Evolutionary conservation across 2,329 filamentous ascomycete species (phyloP), one percentile per base, ranked within the genome.

Genomic region (Trichoderma guizhouense): DNA sequence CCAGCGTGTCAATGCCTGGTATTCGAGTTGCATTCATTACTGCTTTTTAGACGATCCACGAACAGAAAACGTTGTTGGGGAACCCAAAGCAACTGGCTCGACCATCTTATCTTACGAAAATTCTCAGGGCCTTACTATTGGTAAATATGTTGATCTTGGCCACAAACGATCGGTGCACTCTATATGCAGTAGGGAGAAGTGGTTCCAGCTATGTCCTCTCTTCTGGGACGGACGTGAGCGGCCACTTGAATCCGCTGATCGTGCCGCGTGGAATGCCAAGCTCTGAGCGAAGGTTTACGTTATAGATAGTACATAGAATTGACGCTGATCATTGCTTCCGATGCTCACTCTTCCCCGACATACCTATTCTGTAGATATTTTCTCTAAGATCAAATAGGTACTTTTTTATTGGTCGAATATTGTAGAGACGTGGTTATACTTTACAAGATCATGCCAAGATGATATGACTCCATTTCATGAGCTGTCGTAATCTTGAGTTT

Each of bases 21-120:
- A 86, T 80, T 86, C 85, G 12, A 85, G 84, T 73, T 82, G 85
- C 71, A 88, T 89, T 74, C 87, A 89, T 75, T 89, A 88, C 78
- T 84, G 86, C 76, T 89, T 89, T 79, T 81, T 89, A 7, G 87
- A 89, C 73, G 87, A 89, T 72, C 85, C 86, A 28, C 84, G 87
- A 7, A 89, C 87, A 0, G 83, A 79, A 74, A 84, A 83, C 70
- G 82, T 87, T 7, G 87, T 89, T 1, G 83, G 83, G 4, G 75
- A 76, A 66, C 75, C 75, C 8, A 74, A 73, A 36, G 74, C 74
- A 15, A 36, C 72, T 18, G 73, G 74, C 2, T 65, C 73, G 28
- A 76, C 47, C 12, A 75, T 76, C 47, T 69, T 77, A 30, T 75
- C 74, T 11, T 80, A 79, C 65, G 79, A 81, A 71, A 77, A 77